Evolutionary conservation across 306 rosid species (phyloP).

Genomic region (Begonia masoniana): DNA sequence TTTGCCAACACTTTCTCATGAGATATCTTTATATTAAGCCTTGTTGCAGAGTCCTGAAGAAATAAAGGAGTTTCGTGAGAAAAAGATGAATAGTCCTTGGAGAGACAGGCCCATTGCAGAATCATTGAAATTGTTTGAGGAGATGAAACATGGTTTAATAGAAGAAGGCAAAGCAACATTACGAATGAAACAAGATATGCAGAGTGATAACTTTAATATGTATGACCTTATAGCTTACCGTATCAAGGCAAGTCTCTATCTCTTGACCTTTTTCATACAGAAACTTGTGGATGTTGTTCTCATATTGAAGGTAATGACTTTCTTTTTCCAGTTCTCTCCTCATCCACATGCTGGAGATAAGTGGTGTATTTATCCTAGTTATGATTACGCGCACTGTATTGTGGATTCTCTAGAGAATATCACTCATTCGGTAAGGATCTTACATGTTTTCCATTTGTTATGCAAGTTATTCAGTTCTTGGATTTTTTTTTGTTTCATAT

Average conservation of each 20-base stretch:
- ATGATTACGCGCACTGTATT: constrained; percentile 92
- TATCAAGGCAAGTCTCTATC: constrained; percentile 48
- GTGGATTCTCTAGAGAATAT: constrained; percentile 96
- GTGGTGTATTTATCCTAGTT: constrained; percentile 99
- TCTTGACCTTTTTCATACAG: constrained; percentile 3
- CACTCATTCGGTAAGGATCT: constrained; percentile 79
- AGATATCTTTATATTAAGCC: neutral
- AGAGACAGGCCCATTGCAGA: constrained; percentile 81
- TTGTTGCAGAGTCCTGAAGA: constrained; percentile 76
- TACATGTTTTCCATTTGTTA: constrained; percentile 5
- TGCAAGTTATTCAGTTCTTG: neutral
- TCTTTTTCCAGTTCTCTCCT: constrained; percentile 61
- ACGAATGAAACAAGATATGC: constrained; percentile 99
- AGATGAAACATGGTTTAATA: constrained; percentile 65
- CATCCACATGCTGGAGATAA: constrained; percentile 99
- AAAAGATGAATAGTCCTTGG: constrained; percentile 96
- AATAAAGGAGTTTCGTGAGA: constrained; percentile 83
- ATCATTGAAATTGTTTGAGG: constrained; percentile 76
- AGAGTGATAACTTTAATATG: constrained; percentile 93
- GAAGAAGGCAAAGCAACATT: constrained; percentile 98
- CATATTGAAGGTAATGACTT: constrained; percentile 12
- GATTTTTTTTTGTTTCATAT: too few relatives aligned
- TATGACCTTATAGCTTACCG: constrained; percentile 97
- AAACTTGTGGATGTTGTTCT: constrained; percentile 5
- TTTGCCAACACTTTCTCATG: too few relatives aligned